Percentiles rank a stretch among this genome's conserved stretches.
phyloP scores from a whole-genome alignment of 2,329 filamentous ascomycete genomes.

The Colletotrichum cuscutae region DNA sequence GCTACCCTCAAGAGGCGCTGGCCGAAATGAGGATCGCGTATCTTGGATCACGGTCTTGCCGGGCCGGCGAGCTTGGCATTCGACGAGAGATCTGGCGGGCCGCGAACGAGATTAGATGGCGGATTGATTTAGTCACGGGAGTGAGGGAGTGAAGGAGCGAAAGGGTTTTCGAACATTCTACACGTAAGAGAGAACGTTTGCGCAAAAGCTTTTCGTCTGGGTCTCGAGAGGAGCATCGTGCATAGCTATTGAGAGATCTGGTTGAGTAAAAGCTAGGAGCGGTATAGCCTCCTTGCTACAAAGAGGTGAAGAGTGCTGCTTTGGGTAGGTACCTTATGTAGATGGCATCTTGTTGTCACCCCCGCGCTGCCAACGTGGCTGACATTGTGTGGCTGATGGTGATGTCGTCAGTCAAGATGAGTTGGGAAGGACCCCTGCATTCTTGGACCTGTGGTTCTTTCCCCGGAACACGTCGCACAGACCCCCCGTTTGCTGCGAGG shows the following conservation, averaged over 20 bases:
- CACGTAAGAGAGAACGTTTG: background rate
- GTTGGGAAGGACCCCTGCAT: background rate
- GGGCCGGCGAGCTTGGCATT: background rate
- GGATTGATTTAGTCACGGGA: background rate
- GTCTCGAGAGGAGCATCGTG: background rate
- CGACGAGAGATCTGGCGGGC: background rate
- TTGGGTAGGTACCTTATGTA: background rate
- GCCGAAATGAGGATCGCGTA: too few relatives aligned
- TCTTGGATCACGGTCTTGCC: too few relatives aligned
- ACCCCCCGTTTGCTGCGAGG: background rate
- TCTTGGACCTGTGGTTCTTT: background rate
- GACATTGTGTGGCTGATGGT: background rate
- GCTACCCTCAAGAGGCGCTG: background rate
- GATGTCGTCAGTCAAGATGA: background rate
- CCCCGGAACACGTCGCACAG: background rate
- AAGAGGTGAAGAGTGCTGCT: background rate
- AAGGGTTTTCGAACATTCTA: background rate
- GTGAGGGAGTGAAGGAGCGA: background rate
- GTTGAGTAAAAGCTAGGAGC: background rate
- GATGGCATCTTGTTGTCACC: background rate
- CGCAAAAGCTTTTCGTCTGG: background rate
- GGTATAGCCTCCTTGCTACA: background rate
- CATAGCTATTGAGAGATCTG: background rate
- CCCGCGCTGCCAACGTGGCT: background rate
- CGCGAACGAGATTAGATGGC: background rate